Evolutionary conservation across 2,329 filamentous ascomycete species (phyloP).

Genomic region (Bipolaris cookei): DNA sequence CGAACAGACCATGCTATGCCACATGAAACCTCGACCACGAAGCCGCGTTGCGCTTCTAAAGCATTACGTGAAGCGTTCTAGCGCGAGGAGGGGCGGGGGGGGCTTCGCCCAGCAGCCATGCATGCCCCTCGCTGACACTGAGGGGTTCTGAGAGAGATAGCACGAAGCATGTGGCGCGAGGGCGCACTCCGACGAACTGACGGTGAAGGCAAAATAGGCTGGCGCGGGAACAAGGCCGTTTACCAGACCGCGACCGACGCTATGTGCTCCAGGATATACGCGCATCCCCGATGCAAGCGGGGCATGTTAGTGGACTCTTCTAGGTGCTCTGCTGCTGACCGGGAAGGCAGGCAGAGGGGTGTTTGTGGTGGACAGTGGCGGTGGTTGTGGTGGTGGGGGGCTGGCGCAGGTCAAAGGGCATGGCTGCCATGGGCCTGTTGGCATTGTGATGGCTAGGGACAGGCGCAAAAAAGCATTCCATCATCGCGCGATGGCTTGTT

Average conservation of each 20-base stretch:
- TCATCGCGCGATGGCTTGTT: slow-evolving; percentile 2
- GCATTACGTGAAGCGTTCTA: slow-evolving; percentile 42
- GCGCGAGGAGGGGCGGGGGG: slow-evolving; percentile 40
- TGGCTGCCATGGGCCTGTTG: slow-evolving; percentile 3
- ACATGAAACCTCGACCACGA: slow-evolving; percentile 40
- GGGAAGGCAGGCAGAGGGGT: slow-evolving; percentile 8
- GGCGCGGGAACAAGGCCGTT: slow-evolving; percentile 20
- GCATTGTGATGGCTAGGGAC: slow-evolving; percentile 2
- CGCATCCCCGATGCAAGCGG: slow-evolving; percentile 27
- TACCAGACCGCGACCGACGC: slow-evolving; percentile 26
- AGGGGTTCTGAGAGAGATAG: slow-evolving; percentile 8
- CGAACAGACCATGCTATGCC: slow-evolving; percentile 28
- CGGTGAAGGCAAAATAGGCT: slow-evolving; percentile 24
- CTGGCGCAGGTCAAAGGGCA: slow-evolving; percentile 5
- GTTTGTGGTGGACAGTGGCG: slow-evolving; percentile 1
- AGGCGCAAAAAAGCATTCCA: slow-evolving; percentile 5
- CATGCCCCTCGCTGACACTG: slow-evolving; percentile 26
- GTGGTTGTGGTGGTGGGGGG: slow-evolving; percentile 5
- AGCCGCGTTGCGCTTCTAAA: slow-evolving; percentile 39
- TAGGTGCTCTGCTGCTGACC: slow-evolving; percentile 17
- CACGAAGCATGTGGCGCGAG: slow-evolving; percentile 13
- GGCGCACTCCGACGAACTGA: slow-evolving; percentile 11
- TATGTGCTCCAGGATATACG: slow-evolving; percentile 22
- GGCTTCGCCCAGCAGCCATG: slow-evolving; percentile 30
- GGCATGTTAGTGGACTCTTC: slow-evolving; percentile 22